Evolutionary conservation across 2,329 filamentous ascomycete genomes (phyloP).

Genomic region (Daldinia sp.): DNA sequence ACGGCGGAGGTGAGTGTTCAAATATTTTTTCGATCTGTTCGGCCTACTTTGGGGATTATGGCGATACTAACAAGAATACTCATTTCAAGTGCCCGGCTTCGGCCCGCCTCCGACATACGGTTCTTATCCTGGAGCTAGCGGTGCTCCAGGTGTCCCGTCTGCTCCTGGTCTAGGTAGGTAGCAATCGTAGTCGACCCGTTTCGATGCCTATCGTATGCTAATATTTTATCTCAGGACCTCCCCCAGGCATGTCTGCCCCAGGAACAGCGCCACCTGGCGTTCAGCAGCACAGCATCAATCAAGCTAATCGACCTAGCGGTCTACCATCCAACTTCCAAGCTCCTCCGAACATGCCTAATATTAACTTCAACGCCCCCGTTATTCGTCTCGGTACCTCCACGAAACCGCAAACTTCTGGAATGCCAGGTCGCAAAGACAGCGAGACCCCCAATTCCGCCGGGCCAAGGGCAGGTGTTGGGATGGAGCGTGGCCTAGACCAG

Average conservation of each 20-base stretch:
- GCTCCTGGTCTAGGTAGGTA: slow-evolving; percentile 82
- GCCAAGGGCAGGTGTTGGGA: slow-evolving; percentile 61
- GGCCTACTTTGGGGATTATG: not conserved
- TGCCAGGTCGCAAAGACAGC: slow-evolving; percentile 56
- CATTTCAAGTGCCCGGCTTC: slow-evolving; percentile 64
- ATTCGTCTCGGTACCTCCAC: slow-evolving; percentile 86
- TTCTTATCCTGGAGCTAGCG: slow-evolving; percentile 68
- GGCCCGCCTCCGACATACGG: slow-evolving; percentile 78
- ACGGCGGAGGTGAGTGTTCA: slow-evolving; percentile 52
- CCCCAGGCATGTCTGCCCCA: slow-evolving; percentile 83
- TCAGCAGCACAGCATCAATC: slow-evolving; percentile 75
- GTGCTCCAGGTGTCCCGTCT: slow-evolving; percentile 74
- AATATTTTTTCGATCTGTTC: not conserved
- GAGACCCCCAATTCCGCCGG: slow-evolving; percentile 52
- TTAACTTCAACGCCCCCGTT: slow-evolving; percentile 97
- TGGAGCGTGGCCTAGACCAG: slow-evolving; percentile 72
- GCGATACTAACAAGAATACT: slow-evolving; percentile 32
- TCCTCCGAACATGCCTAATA: slow-evolving; percentile 91
- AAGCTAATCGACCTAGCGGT: slow-evolving; percentile 80
- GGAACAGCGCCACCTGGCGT: slow-evolving; percentile 82
- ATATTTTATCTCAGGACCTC: slow-evolving; percentile 64
- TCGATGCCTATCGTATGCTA: slow-evolving; percentile 28
- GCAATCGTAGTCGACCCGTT: slow-evolving; percentile 3
- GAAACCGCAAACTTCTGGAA: slow-evolving; percentile 61
- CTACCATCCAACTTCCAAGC: slow-evolving; percentile 87